Conservation (phyloP, 2,329 filamentous ascomycete genomes). For the Podosphaera xanthii region DNA sequence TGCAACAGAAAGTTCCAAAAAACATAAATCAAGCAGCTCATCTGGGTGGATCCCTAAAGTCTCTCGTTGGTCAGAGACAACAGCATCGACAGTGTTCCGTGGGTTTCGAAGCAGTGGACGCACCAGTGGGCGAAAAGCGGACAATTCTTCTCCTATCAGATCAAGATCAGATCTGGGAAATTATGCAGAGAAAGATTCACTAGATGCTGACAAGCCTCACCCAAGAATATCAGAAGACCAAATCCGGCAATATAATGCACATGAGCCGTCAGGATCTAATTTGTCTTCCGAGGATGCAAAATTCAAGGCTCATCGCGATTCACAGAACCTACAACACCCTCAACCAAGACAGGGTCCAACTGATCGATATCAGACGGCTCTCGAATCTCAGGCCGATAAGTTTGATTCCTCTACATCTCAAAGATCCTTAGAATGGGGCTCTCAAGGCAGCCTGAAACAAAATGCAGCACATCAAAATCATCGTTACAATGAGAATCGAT, state of each 20-base stretch:
- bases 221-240: constrained; percentile 31
- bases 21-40: constrained; percentile 70
- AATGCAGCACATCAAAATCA: constrained; percentile 27
- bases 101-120: constrained; percentile 47
- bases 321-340: constrained; percentile 56
- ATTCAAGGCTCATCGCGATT: constrained; percentile 64
- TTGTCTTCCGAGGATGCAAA: constrained; percentile 40
- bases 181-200: constrained; percentile 33
- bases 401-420: constrained; percentile 38
- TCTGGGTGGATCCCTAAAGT: constrained; percentile 72
- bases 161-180: constrained; percentile 56
- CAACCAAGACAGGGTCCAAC: constrained; percentile 54
- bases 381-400: constrained; percentile 50
- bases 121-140: constrained; percentile 34
- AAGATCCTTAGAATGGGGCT: constrained; percentile 38
- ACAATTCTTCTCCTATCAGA: constrained; percentile 32
- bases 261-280: constrained; percentile 10
- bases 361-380: constrained; percentile 47
- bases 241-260: constrained; percentile 12
- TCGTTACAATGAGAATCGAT: constrained; percentile 19
- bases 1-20: constrained; percentile 46
- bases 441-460: constrained; percentile 32
- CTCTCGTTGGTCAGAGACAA: constrained; percentile 93
- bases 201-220: constrained; percentile 37
- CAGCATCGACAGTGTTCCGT: constrained; percentile 63